phyloP scores from a whole-genome alignment of 805 yeast species.

The Candida caryicola region DNA sequence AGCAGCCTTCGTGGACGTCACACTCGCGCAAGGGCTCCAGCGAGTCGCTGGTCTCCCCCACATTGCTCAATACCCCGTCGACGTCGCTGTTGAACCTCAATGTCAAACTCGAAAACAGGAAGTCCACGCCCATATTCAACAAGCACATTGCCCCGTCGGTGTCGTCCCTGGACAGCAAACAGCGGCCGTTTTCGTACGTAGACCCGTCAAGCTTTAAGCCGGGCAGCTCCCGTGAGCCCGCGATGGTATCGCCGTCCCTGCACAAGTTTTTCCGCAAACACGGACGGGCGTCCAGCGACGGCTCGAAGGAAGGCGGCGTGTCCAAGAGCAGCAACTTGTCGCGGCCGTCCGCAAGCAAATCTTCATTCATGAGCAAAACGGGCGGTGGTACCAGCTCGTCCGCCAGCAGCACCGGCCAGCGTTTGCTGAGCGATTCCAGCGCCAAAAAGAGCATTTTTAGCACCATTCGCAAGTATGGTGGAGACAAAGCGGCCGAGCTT shows the following conservation, averaged over 20 bases:
- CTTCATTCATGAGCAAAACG: not conserved
- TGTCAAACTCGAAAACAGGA: conserved; percentile 29
- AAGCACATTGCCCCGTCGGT: conserved; percentile 19
- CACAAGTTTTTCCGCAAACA: conserved; percentile 61
- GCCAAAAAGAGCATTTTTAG: conserved; percentile 36
- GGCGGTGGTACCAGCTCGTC: not conserved
- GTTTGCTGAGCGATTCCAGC: not conserved
- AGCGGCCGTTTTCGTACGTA: conserved; percentile 38
- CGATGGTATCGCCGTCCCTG: conserved; percentile 17
- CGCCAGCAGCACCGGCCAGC: not conserved
- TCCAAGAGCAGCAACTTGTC: conserved; percentile 18
- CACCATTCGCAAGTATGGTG: conserved; percentile 39
- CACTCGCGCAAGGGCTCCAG: conserved; percentile 15
- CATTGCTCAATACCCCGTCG: not conserved
- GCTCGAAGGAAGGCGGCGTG: conserved; percentile 5
- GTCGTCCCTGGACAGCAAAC: conserved; percentile 19
- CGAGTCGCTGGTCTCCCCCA: conserved; percentile 16
- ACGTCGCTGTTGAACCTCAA: conserved; percentile 2
- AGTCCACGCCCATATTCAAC: conserved; percentile 29
- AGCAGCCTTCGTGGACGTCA: conserved; percentile 9
- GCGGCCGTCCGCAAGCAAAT: not conserved
- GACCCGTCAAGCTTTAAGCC: conserved; percentile 27
- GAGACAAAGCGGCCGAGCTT: conserved; percentile 38
- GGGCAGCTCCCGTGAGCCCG: too few species aligned
- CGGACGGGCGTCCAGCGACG: conserved; percentile 47